phyloP scores from a whole-genome alignment of 73 alveolate genomes.

The Blepharisma stoltei region DNA sequence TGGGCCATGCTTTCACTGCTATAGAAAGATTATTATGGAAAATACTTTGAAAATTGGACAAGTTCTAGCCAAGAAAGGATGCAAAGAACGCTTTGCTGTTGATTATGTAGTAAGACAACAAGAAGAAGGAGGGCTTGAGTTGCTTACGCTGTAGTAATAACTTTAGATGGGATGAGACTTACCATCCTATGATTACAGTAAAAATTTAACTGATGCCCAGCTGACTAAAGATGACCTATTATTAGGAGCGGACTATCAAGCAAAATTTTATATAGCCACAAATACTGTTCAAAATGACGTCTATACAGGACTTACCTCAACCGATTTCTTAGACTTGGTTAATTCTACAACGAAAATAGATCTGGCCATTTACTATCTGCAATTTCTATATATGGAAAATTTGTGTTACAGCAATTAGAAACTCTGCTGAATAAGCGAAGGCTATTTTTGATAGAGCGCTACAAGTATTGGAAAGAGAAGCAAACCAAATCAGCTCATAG shows the following conservation, averaged over 20 bases:
- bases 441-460: neutral
- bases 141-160: neutral
- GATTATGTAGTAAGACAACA: neutral
- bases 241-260: neutral
- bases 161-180: neutral
- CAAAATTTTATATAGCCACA: neutral
- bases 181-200: neutral
- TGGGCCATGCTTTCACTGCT: neutral
- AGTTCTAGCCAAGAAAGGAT: neutral
- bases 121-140: neutral
- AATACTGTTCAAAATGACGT: neutral
- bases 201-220: neutral
- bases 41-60: neutral
- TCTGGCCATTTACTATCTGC: constrained; percentile 10
- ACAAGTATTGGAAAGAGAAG: neutral
- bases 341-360: neutral
- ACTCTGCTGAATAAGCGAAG: neutral
- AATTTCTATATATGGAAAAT: neutral
- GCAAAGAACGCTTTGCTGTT: constrained; percentile 1
- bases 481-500: neutral
- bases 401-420: neutral
- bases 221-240: neutral
- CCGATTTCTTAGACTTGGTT: neutral
- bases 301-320: neutral
- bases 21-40: neutral